phyloP scores from a whole-genome alignment of 129 eudicot genomes.

The Dittrichia graveolens region DNA sequence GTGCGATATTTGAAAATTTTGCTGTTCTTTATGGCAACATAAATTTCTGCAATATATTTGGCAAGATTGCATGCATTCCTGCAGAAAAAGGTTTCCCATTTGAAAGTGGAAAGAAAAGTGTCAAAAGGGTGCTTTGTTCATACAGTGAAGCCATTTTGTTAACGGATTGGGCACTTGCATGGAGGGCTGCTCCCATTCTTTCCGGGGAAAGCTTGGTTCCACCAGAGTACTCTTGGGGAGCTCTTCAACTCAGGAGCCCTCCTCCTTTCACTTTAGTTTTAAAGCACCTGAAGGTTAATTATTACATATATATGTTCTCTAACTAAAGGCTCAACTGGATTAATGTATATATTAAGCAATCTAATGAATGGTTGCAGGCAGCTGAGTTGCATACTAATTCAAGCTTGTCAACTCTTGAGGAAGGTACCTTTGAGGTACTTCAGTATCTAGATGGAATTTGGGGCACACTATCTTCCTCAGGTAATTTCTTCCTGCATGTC shows the following conservation, averaged over 20 bases:
- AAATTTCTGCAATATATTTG: not conserved
- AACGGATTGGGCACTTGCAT: not conserved
- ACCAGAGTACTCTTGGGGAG: constrained; percentile 18
- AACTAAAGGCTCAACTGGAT: not conserved
- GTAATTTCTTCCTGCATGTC: not conserved
- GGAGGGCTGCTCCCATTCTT: constrained; percentile 15
- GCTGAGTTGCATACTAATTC: not conserved
- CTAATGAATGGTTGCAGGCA: not conserved
- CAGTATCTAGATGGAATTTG: constrained; percentile 5
- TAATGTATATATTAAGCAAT: not conserved
- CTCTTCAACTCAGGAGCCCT: constrained; percentile 10
- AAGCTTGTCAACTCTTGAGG: no score
- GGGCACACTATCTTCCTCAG: not conserved
- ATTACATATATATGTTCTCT: not conserved
- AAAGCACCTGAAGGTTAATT: constrained; percentile 1
- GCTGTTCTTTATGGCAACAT: not conserved
- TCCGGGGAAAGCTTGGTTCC: constrained; percentile 1
- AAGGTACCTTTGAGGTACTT: constrained; percentile 1
- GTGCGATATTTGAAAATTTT: not conserved
- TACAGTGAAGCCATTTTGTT: not conserved
- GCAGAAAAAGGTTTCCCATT: not conserved
- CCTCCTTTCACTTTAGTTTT: not conserved
- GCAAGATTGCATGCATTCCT: not conserved
- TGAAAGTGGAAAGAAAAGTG: not conserved
- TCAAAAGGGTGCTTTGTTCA: not conserved